A percentile compares a stretch with the other conserved stretches of the same genome.
Evolutionary conservation across 129 eudicot species (phyloP).

Genomic region (carrot (Daucus carota)): DH1_v3.0 NC_030387.2:3961001-3961500

Average conservation of each 20-base stretch:
- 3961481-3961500: too few relatives aligned
- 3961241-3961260: neutral
- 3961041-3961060: constrained; percentile 32
- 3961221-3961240: constrained; percentile 4
- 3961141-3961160: constrained; percentile 43
- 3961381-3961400: neutral
- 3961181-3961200: constrained; percentile 50
- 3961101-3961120: constrained; percentile 57
- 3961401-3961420: neutral
- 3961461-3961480: too few relatives aligned
- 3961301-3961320: neutral
- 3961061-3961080: constrained; percentile 34
- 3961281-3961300: neutral
- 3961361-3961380: too few relatives aligned
- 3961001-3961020: constrained; percentile 31
- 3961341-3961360: neutral
- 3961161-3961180: constrained; percentile 40
- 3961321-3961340: neutral
- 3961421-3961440: neutral
- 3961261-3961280: neutral
- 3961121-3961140: constrained; percentile 46
- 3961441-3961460: too few relatives aligned
- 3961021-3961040: constrained; percentile 45
- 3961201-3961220: constrained; percentile 42
- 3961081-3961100: constrained; percentile 66